A percentile compares a stretch with the other conserved stretches of the same genome.
phyloP scores from a whole-genome alignment of 2,329 filamentous ascomycete genomes.

The Aspergillus sp. region DNA sequence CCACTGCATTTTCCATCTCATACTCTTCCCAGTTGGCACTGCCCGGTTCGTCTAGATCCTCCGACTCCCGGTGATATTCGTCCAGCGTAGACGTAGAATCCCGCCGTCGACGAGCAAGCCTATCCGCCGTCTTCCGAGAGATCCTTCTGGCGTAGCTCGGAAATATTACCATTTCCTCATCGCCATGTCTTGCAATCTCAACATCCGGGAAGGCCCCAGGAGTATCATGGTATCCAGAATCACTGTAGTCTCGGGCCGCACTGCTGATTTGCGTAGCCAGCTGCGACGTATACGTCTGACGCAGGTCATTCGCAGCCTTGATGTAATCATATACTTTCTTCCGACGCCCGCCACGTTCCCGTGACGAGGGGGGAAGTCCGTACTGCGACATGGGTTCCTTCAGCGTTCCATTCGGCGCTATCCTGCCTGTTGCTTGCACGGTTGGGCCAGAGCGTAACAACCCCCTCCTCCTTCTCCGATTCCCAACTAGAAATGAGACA shows the following conservation, averaged over 20 bases:
- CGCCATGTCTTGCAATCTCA: conserved; percentile 66
- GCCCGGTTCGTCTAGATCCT: conserved; percentile 60
- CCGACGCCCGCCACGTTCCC: conserved; percentile 61
- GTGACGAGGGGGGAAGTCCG: conserved; percentile 15
- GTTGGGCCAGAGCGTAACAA: neutral
- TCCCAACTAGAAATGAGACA: conserved; percentile 18
- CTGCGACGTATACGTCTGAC: conserved; percentile 57
- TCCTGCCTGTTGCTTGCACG: conserved; percentile 4
- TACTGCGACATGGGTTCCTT: conserved; percentile 18
- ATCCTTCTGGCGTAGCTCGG: conserved; percentile 83
- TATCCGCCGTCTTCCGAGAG: conserved; percentile 38
- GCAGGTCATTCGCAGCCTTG: conserved; percentile 62
- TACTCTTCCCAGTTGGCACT: conserved; percentile 67
- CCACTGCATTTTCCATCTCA: conserved; percentile 74
- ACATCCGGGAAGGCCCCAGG: conserved; percentile 77
- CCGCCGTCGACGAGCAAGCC: conserved; percentile 17
- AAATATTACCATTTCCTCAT: conserved; percentile 91
- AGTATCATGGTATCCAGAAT: conserved; percentile 44
- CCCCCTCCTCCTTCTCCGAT: conserved; percentile 12
- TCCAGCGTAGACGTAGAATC: conserved; percentile 27
- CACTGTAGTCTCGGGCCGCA: conserved; percentile 27
- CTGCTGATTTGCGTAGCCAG: conserved; percentile 40
- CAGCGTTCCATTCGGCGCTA: conserved; percentile 10
- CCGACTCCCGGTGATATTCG: conserved; percentile 32
- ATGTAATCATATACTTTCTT: conserved; percentile 68